These are phyloP conservation scores for Scedosporium boydii DNA, from an alignment of 2,329 filamentous ascomycete species.

Conservation along the genomic window DNA sequence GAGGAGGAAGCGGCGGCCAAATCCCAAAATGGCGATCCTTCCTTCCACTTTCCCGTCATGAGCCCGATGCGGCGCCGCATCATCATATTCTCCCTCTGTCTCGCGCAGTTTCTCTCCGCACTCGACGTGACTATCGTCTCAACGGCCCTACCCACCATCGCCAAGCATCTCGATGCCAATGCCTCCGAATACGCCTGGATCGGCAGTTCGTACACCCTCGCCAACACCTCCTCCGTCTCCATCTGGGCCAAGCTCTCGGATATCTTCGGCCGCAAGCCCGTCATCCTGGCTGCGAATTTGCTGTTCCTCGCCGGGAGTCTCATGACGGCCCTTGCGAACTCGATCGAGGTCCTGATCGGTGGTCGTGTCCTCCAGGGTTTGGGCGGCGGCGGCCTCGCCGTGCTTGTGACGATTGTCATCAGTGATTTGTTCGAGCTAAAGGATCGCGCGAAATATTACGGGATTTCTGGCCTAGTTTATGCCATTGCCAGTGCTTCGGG, in stretches of 20 bases:
- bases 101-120: conserved; percentile 31
- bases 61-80: background rate
- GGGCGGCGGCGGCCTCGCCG: conserved; percentile 65
- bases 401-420: conserved; percentile 58
- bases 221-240: conserved; percentile 55
- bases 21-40: too few relatives aligned
- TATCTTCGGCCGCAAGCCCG: conserved; percentile 60
- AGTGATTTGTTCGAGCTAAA: background rate
- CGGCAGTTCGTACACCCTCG: conserved; percentile 62
- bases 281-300: conserved; percentile 53
- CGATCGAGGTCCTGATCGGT: conserved; percentile 55
- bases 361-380: conserved; percentile 45
- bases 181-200: conserved; percentile 69
- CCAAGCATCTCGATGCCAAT: conserved; percentile 43
- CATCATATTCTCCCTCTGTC: conserved; percentile 9
- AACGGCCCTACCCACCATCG: conserved; percentile 52
- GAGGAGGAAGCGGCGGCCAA: too few relatives aligned
- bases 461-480: conserved; percentile 61
- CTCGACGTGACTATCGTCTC: conserved; percentile 50
- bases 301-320: conserved; percentile 57
- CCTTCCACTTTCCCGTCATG: too few relatives aligned
- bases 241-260: conserved; percentile 60
- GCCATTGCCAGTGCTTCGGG: conserved; percentile 57
- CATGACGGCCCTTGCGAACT: conserved; percentile 51
- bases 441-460: conserved; percentile 65